phyloP scores from a whole-genome alignment of 352 stramenopile species.

The Phytophthora agathidicida region DNA sequence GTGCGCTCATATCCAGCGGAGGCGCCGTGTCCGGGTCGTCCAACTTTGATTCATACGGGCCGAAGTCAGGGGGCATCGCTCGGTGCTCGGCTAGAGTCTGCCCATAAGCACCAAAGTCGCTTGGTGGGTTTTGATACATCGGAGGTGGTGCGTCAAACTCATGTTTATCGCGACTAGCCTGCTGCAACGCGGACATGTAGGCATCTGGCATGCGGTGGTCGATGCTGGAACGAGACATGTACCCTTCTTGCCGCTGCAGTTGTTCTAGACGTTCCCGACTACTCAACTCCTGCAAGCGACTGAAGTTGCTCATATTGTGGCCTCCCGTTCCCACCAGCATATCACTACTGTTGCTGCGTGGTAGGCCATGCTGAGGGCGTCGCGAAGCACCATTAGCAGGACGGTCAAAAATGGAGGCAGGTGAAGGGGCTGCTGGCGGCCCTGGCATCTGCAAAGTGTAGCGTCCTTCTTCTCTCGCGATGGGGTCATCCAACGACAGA shows the following conservation, averaged over 20 bases:
- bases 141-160: slow-evolving; percentile 31
- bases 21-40: slow-evolving; percentile 16
- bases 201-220: slow-evolving; percentile 36
- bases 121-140: slow-evolving; percentile 31
- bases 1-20: slow-evolving; percentile 42
- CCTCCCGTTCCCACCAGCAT: slow-evolving; percentile 20
- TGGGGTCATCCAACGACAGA: slow-evolving; percentile 42
- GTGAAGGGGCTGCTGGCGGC: slow-evolving; percentile 16
- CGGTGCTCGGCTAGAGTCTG: slow-evolving; percentile 26
- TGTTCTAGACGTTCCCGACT: slow-evolving; percentile 37
- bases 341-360: slow-evolving; percentile 32
- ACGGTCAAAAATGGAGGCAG: slow-evolving; percentile 74
- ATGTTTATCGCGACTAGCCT: slow-evolving; percentile 38
- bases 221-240: slow-evolving; percentile 27
- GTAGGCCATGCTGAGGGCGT: slow-evolving; percentile 17
- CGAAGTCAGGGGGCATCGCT: slow-evolving; percentile 23
- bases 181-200: slow-evolving; percentile 41
- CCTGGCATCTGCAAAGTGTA: slow-evolving; percentile 41
- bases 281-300: slow-evolving; percentile 38
- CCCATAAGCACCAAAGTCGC: slow-evolving; percentile 30
- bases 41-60: slow-evolving; percentile 27
- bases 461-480: slow-evolving; percentile 37
- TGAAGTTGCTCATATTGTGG: slow-evolving; percentile 37
- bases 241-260: slow-evolving; percentile 32
- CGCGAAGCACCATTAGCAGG: slow-evolving; percentile 21